Evolutionary conservation across 768 basidiomycete genomes (phyloP).

Genomic region (Hydnomerulius pinastri): DNA sequence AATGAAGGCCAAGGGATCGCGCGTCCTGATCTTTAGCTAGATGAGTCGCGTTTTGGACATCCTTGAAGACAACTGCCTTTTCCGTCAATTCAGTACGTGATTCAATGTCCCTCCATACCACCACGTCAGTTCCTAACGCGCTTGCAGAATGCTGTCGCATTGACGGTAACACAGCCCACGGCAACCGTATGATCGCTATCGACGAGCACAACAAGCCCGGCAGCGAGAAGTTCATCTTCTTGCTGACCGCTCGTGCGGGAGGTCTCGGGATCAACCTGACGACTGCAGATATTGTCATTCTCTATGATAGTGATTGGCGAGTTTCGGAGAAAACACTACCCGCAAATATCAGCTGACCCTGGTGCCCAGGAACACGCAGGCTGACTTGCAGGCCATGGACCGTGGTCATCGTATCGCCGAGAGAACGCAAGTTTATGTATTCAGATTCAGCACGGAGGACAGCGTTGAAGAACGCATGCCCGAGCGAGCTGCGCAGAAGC

Average conservation of each 20-base stretch:
- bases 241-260: constrained; percentile 95
- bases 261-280: constrained; percentile 97
- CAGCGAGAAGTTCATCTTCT: constrained; percentile 94
- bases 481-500: constrained; percentile 93
- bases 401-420: constrained; percentile 96
- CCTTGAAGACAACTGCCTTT: constrained; percentile 94
- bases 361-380: constrained; percentile 89
- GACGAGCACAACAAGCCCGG: constrained; percentile 96
- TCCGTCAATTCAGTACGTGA: constrained; percentile 79
- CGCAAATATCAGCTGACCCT: constrained; percentile 2
- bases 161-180: constrained; percentile 93
- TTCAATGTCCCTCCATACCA: background rate
- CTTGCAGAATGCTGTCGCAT: constrained; percentile 89
- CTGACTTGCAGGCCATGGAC: constrained; percentile 98
- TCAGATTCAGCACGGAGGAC: constrained; percentile 94
- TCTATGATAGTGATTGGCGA: constrained; percentile 96
- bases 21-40: constrained; percentile 96
- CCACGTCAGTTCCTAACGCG: constrained; percentile 1
- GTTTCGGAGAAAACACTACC: constrained; percentile 16
- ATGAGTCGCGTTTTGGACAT: constrained; percentile 99
- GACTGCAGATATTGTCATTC: constrained; percentile 89
- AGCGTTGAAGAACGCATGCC: constrained; percentile 96
- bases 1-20: constrained; percentile 92
- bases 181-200: constrained; percentile 92
- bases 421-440: constrained; percentile 97